phyloP scores from a whole-genome alignment of 2,329 filamentous ascomycete genomes.

The Paradendryphiella salina region DNA sequence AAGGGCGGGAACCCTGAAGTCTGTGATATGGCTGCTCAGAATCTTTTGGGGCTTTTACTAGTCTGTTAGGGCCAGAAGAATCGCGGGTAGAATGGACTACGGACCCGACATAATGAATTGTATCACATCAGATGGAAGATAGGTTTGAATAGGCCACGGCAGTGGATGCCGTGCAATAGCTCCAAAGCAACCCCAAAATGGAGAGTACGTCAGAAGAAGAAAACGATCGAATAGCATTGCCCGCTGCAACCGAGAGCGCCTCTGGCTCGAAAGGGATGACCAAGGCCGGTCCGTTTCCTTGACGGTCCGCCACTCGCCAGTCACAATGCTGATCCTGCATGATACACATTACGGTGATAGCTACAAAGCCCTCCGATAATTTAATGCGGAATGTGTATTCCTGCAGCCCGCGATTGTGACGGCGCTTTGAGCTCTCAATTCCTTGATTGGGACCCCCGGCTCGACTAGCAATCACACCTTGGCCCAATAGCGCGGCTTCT shows the following conservation, averaged over 20 bases:
- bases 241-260: conserved; percentile 43
- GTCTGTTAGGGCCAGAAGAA: conserved; percentile 5
- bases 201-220: conserved; percentile 12
- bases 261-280: conserved; percentile 31
- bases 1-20: conserved; percentile 19
- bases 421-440: conserved; percentile 30
- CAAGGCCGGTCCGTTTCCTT: conserved; percentile 33
- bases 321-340: conserved; percentile 33
- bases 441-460: conserved; percentile 29
- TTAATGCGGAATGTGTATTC: conserved; percentile 22
- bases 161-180: conserved; percentile 20
- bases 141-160: conserved; percentile 2
- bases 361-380: conserved; percentile 21
- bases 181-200: conserved; percentile 9
- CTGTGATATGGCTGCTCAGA: conserved; percentile 33
- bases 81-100: conserved; percentile 5
- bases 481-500: conserved; percentile 43
- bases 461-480: conserved; percentile 44
- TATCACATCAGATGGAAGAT: conserved; percentile 24
- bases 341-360: conserved; percentile 21
- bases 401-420: conserved; percentile 35
- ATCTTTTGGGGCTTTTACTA: conserved; percentile 17
- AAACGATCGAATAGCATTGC: conserved; percentile 29
- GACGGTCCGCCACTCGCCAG: conserved; percentile 27
- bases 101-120: conserved; percentile 8